Evolutionary conservation across 805 yeast species (phyloP).

Genomic region (Schwanniomyces vanrijiae): DNA sequence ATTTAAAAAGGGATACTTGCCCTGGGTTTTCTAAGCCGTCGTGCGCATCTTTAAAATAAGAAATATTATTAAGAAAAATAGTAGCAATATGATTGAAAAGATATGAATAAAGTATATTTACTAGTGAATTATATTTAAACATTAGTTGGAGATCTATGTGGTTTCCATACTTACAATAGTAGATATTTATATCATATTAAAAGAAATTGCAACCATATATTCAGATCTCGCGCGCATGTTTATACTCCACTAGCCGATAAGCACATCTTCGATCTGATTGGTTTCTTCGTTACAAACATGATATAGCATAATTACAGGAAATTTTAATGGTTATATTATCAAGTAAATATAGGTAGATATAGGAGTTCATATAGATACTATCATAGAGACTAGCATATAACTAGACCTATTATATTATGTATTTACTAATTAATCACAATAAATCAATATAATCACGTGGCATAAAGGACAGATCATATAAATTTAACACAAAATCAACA

Average conservation of each 20-base stretch:
- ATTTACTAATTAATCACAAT: too few species aligned
- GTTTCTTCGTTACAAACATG: neutral
- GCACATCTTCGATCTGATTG: neutral
- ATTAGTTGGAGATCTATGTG: too few species aligned
- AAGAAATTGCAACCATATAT: neutral
- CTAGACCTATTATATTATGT: too few species aligned
- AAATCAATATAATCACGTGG: neutral
- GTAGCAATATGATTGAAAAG: too few species aligned
- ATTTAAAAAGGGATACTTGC: neutral
- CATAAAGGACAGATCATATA: too few species aligned
- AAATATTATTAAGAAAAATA: too few species aligned
- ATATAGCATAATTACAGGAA: neutral
- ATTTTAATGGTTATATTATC: too few species aligned
- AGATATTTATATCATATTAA: neutral
- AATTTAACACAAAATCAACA: neutral
- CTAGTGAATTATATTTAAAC: too few species aligned
- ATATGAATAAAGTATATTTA: too few species aligned
- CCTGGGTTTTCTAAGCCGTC: neutral
- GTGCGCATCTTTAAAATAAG: neutral
- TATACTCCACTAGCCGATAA: neutral
- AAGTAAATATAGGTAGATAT: too few species aligned
- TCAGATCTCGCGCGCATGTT: neutral
- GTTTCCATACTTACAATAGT: neutral
- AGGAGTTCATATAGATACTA: too few species aligned
- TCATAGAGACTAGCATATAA: too few species aligned